Conservation (phyloP, 1,139 yeast genomes). For the Meyerozyma elateridarum region DNA sequence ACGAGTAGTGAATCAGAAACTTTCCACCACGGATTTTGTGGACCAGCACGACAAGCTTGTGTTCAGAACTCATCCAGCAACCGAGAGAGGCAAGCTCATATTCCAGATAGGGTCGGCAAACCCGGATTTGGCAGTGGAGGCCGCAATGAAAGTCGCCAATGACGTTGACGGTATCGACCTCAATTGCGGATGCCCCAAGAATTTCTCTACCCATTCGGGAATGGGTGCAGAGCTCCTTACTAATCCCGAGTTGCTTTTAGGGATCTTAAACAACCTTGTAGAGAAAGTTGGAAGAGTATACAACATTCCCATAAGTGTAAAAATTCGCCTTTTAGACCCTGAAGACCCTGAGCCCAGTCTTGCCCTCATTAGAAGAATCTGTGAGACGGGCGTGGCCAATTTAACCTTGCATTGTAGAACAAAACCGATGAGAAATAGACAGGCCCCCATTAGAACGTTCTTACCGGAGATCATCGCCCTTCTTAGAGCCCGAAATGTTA, state of each 20-base stretch:
- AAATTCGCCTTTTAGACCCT: conserved; percentile 70
- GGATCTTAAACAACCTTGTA: conserved; percentile 64
- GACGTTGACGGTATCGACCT: conserved; percentile 94
- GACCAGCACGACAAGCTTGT: conserved; percentile 40
- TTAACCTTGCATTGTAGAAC: conserved; percentile 91
- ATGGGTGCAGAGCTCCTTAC: conserved; percentile 93
- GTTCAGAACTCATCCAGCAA: conserved; percentile 65
- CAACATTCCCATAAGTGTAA: conserved; percentile 80
- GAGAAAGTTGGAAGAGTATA: conserved; percentile 74
- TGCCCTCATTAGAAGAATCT: conserved; percentile 55
- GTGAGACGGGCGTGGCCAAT: conserved; percentile 77
- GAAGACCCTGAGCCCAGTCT: conserved; percentile 53
- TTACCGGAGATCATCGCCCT: conserved; percentile 57
- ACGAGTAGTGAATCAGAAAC: conserved; percentile 48
- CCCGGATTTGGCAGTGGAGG: conserved; percentile 81
- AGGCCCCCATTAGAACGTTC: conserved; percentile 67
- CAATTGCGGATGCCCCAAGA: conserved; percentile 96
- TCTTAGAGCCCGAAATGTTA: conserved; percentile 60
- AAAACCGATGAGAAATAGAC: conserved; percentile 83
- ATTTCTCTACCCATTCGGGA: conserved; percentile 82
- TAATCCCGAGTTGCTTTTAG: conserved; percentile 74
- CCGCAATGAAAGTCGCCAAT: conserved; percentile 70
- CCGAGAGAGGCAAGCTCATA: conserved; percentile 61
- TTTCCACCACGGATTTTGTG: conserved; percentile 60
- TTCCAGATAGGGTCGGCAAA: conserved; percentile 89